Evolutionary conservation across 2,329 filamentous ascomycete genomes (phyloP).

Genomic region (Alternaria brassicicola): DNA sequence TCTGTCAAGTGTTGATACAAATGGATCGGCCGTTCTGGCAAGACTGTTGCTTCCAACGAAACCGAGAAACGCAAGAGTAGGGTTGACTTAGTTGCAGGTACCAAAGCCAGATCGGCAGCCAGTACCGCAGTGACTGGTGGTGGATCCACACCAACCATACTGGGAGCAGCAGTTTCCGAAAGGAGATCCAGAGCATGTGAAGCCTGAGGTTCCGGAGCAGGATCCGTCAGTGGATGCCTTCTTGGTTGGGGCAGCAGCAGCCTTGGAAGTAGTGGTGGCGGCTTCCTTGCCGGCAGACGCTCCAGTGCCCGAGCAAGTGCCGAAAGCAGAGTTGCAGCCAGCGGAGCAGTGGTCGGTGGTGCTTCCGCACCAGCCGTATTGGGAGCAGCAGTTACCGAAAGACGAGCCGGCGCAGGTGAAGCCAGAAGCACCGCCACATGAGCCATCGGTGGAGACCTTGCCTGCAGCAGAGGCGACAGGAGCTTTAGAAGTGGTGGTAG

Average conservation of each 20-base stretch:
- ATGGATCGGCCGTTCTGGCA: background rate
- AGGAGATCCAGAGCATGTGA: constrained; percentile 51
- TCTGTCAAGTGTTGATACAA: background rate
- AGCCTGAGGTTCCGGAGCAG: constrained; percentile 30
- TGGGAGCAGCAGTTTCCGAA: constrained; percentile 55
- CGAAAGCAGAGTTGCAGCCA: constrained; percentile 44
- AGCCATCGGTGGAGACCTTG: constrained; percentile 31
- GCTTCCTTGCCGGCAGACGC: background rate
- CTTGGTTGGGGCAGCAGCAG: constrained; percentile 17
- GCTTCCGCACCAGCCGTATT: constrained; percentile 49
- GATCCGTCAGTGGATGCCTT: constrained; percentile 36
- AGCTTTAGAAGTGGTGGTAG: constrained; percentile 10
- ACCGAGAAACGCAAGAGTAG: background rate
- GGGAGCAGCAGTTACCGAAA: constrained; percentile 56
- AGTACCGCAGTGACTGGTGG: constrained; percentile 35
- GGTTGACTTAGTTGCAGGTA: constrained; percentile 29
- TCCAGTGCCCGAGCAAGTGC: constrained; percentile 30
- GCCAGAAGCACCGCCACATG: constrained; percentile 26
- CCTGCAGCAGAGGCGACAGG: constrained; percentile 8
- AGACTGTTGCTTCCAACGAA: background rate
- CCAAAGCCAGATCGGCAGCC: constrained; percentile 45
- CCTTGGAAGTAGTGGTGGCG: constrained; percentile 1
- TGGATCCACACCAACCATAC: constrained; percentile 51
- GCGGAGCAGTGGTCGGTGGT: constrained; percentile 37
- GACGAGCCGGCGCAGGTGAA: constrained; percentile 51